Conservation (phyloP, 805 yeast species). For the Wickerhamomyces xylosicus region DNA sequence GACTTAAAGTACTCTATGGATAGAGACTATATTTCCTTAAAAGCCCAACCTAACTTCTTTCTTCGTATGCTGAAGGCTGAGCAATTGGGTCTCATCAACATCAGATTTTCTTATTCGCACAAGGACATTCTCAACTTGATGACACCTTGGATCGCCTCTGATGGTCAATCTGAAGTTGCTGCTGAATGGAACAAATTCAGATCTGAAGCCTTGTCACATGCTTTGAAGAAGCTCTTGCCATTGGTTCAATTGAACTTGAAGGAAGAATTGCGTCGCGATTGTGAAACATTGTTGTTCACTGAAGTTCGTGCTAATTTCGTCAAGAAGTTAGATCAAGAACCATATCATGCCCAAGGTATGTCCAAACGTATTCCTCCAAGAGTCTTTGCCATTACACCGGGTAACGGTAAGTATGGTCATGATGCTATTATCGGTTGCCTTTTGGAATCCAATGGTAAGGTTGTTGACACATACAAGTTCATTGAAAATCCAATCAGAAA, state of each 20-base stretch:
- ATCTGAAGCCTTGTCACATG: slow-evolving; percentile 50
- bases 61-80: slow-evolving; percentile 92
- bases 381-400: slow-evolving; percentile 73
- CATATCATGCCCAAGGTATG: slow-evolving; percentile 70
- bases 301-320: slow-evolving; percentile 63
- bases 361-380: slow-evolving; percentile 78
- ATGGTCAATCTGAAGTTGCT: slow-evolving; percentile 67
- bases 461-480: slow-evolving; percentile 68
- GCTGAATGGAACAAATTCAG: slow-evolving; percentile 77
- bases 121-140: slow-evolving; percentile 32
- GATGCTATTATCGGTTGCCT: slow-evolving; percentile 83
- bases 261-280: slow-evolving; percentile 67
- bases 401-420: slow-evolving; percentile 69
- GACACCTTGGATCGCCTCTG: slow-evolving; percentile 53
- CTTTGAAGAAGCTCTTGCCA: slow-evolving; percentile 58
- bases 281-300: slow-evolving; percentile 59
- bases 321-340: slow-evolving; percentile 82
- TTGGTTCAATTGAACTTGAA: slow-evolving; percentile 67
- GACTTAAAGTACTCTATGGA: slow-evolving; percentile 88
- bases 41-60: slow-evolving; percentile 67
- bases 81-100: slow-evolving; percentile 55
- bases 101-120: slow-evolving; percentile 39
- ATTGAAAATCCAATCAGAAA: slow-evolving; percentile 55
- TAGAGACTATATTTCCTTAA: slow-evolving; percentile 67
- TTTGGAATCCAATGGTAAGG: slow-evolving; percentile 71